Base-by-base conservation (phyloP, 179 eudicot species). In the Beta macrorhiza region DNA sequence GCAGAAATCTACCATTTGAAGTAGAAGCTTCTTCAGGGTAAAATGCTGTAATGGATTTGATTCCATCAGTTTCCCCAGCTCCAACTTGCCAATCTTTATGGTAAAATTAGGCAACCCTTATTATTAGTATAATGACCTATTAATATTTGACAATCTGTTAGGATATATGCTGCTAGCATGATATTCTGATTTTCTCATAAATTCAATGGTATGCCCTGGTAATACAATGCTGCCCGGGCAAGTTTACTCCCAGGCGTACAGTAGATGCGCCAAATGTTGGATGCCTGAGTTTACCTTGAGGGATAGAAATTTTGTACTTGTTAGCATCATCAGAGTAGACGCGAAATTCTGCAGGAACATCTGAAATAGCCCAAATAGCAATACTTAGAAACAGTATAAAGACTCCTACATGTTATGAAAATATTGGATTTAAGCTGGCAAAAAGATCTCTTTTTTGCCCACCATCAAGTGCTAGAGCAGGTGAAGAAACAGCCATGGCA, bases 11-110 rank as follows among this genome's bases (percentile, higher is more conserved):
- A 92, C 99, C 95, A 81, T 90, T 95, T 74, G 99, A 92, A 81
- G 61, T 78, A 68, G 99, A 85, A 77, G 90, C 84, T 25, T 84
- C 90, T 78, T 83, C 84, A 56, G 99, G 99, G 81, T 85, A 93
- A 84, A 95, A 95, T 72, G 91, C 99, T 70, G 91, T 91, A 16
- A 95, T 85, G 7, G 97, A 89, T 81, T 81, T 92, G 58, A 91
- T 51, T 64, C 95, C 95, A 20, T 93, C 89, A 2, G 82, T 82
- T 61, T 90, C 90, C 75, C 97, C 99, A 13, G 80, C 62, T 72
- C 98, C 99, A 2, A 90, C 91, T 85, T 90, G 91, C 99, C 99
- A 95, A 85, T 91, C 99, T 95, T 87, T 79, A 78, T 55, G 16
- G 63, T 29, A 53, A 37, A 7, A 13, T 56, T 15, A 13, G 20